Conservation (phyloP, 805 yeast genomes). For the Alloascoidea africana region DNA sequence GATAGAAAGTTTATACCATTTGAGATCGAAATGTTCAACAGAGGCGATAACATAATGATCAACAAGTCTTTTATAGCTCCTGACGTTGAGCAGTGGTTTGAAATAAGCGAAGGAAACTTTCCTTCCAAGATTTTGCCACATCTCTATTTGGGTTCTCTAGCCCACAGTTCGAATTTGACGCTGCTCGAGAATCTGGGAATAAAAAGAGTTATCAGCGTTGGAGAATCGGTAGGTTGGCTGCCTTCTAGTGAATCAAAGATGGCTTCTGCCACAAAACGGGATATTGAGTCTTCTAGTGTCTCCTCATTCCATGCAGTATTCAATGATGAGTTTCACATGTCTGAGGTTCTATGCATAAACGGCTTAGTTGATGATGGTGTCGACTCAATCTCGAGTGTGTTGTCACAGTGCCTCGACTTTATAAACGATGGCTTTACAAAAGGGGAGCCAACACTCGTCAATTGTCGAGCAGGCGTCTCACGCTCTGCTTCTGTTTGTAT, state of each 20-base stretch:
- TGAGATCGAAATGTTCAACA: not conserved
- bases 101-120: constrained; percentile 31
- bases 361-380: constrained; percentile 72
- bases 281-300: constrained; percentile 8
- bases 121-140: constrained; percentile 66
- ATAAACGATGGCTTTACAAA: constrained; percentile 30
- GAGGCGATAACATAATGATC: no score
- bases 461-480: constrained; percentile 77
- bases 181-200: constrained; percentile 42
- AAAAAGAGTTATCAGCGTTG: constrained; percentile 56
- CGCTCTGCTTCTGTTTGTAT: constrained; percentile 76
- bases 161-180: constrained; percentile 49
- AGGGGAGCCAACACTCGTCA: constrained; percentile 38
- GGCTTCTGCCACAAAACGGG: constrained; percentile 7
- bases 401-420: constrained; percentile 42
- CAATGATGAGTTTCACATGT: constrained; percentile 16
- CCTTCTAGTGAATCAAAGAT: no score
- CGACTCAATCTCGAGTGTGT: constrained; percentile 43
- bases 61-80: no score
- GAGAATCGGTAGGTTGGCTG: constrained; percentile 60
- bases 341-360: constrained; percentile 36
- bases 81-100: constrained; percentile 3
- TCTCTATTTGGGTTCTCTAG: constrained; percentile 56
- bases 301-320: constrained; percentile 18
- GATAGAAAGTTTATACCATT: not conserved